Evolutionary conservation across 192 early-diverging fungal species (phyloP).

Genomic region (Obelidium mucronatum): DNA sequence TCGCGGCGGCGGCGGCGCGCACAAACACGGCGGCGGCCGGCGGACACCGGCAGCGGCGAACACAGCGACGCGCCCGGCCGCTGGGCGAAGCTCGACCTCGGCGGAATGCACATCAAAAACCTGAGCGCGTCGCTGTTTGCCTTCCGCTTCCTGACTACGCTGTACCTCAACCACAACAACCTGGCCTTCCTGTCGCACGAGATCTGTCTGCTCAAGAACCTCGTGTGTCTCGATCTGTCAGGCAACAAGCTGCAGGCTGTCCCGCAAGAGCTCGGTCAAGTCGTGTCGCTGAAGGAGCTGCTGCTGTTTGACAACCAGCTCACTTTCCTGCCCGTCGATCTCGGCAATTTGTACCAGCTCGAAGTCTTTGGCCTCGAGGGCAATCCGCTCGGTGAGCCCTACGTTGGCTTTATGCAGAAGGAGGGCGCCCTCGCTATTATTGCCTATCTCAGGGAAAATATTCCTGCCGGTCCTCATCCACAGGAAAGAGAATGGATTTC

Average conservation of each 20-base stretch:
- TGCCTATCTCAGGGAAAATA: conserved; percentile 83
- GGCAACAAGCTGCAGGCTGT: conserved; percentile 85
- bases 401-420: conserved; percentile 82
- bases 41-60: conserved; percentile 6
- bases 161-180: conserved; percentile 97
- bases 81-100: conserved; percentile 92
- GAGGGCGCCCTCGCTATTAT: conserved; percentile 82
- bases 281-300: conserved; percentile 82
- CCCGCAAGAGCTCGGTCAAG: conserved; percentile 89
- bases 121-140: conserved; percentile 77
- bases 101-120: conserved; percentile 93
- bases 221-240: conserved; percentile 84
- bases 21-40: conserved; percentile 44
- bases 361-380: conserved; percentile 94
- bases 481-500: conserved; percentile 90
- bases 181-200: conserved; percentile 77
- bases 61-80: conserved; percentile 10
- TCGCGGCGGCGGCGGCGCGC: conserved; percentile 83
- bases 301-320: conserved; percentile 92
- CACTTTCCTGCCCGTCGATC: conserved; percentile 81
- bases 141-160: conserved; percentile 86
- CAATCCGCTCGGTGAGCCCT: conserved; percentile 86
- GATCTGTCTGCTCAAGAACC: conserved; percentile 68
- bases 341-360: conserved; percentile 84
- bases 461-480: conserved; percentile 75